phyloP scores from a whole-genome alignment of 1,284 basidiomycete genomes.

The Bondarzewia mesenterica region DNA sequence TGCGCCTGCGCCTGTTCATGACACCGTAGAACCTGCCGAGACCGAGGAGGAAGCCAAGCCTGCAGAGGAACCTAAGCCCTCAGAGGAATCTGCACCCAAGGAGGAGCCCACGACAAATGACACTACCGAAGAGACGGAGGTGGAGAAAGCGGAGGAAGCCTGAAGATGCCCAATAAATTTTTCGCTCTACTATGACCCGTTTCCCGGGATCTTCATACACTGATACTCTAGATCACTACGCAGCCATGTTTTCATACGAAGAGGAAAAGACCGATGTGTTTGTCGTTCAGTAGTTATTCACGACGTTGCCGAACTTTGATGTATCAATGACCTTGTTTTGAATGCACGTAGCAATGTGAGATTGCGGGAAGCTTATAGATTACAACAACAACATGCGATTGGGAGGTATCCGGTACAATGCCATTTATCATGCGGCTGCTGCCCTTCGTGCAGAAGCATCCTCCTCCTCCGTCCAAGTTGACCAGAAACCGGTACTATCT shows the following conservation, averaged over 20 bases:
- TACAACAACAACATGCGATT: too few species aligned
- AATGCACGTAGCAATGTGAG: too few species aligned
- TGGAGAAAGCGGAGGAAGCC: conserved; percentile 5
- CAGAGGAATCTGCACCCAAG: conserved; percentile 20
- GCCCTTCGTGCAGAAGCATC: conserved; percentile 8
- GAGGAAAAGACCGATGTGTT: too few species aligned
- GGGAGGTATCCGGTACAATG: background rate
- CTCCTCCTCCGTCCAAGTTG: conserved; percentile 49
- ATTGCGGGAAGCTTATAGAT: too few species aligned
- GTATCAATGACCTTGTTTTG: background rate
- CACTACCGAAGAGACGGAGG: background rate
- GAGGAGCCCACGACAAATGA: conserved; percentile 1
- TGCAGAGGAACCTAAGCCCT: conserved; percentile 15
- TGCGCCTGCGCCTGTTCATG: conserved; percentile 17
- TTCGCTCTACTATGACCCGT: background rate
- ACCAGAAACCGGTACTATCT: conserved; percentile 44
- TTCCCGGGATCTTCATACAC: conserved; percentile 2
- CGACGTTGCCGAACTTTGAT: background rate
- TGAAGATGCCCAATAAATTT: background rate
- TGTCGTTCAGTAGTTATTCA: background rate
- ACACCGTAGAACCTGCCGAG: conserved; percentile 21
- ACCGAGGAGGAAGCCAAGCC: conserved; percentile 14
- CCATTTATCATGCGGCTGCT: background rate
- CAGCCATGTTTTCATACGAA: background rate
- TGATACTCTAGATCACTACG: conserved; percentile 1